Evolutionary conservation across 2,329 filamentous ascomycete genomes (phyloP).

Genomic region (Talaromyces sp.): DNA sequence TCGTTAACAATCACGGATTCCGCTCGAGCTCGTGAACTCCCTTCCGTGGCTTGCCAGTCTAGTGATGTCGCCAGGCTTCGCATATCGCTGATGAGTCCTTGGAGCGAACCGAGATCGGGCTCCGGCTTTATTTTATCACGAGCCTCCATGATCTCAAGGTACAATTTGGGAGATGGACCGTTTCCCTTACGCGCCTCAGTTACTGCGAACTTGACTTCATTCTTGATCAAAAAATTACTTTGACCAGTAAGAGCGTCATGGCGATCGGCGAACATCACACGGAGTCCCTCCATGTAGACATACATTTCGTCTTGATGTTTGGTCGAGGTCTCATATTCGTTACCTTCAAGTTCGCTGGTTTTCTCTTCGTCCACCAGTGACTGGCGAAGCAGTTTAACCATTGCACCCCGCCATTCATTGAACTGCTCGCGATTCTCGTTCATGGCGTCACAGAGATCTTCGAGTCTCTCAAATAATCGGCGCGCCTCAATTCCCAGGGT

Average conservation of each 20-base stretch:
- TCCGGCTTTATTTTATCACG: slow-evolving; percentile 43
- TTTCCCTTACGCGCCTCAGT: slow-evolving; percentile 56
- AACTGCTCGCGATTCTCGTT: slow-evolving; percentile 68
- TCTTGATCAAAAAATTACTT: slow-evolving; percentile 65
- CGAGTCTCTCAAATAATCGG: slow-evolving; percentile 60
- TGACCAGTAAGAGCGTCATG: slow-evolving; percentile 71
- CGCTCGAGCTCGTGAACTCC: slow-evolving; percentile 51
- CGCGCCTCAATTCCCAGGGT: slow-evolving; percentile 68
- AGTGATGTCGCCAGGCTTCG: slow-evolving; percentile 58
- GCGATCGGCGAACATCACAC: slow-evolving; percentile 72
- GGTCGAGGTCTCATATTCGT: slow-evolving; percentile 84
- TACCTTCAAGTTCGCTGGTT: slow-evolving; percentile 69
- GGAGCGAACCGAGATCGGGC: slow-evolving; percentile 58
- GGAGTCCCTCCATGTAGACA: slow-evolving; percentile 74
- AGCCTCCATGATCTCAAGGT: slow-evolving; percentile 45
- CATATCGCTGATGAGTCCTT: slow-evolving; percentile 64
- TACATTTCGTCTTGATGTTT: slow-evolving; percentile 84
- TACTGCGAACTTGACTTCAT: slow-evolving; percentile 63
- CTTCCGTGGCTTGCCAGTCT: slow-evolving; percentile 52
- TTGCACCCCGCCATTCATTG: slow-evolving; percentile 67
- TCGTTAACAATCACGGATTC: slow-evolving; percentile 63
- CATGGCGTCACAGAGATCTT: slow-evolving; percentile 59
- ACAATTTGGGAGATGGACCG: slow-evolving; percentile 67
- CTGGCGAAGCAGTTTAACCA: slow-evolving; percentile 65
- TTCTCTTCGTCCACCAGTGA: slow-evolving; percentile 80